Percentiles rank a stretch among this genome's conserved stretches.
These are phyloP conservation scores for Metschnikowia sp. DNA, from an alignment of 805 yeast species.

Conservation along the genomic window DNA sequence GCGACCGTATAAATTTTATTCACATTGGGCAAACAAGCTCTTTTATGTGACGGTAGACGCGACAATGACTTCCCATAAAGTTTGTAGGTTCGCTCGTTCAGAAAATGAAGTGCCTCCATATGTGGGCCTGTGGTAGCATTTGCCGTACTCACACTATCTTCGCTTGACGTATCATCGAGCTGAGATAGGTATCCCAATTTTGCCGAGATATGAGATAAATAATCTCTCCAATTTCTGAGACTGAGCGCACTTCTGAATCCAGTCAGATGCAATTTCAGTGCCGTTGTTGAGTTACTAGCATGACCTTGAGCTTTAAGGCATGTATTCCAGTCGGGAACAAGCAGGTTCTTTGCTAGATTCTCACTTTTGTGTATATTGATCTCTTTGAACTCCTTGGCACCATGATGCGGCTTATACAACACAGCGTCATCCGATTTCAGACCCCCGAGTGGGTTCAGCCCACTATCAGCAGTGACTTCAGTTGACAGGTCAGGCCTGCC, in stretches of 20 bases:
- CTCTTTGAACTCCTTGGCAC: slow-evolving; percentile 36
- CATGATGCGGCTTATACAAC: slow-evolving; percentile 41
- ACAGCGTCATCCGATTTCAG: slow-evolving; percentile 37
- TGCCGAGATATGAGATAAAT: slow-evolving; percentile 32
- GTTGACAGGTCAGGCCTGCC: not conserved
- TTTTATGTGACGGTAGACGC: slow-evolving; percentile 32
- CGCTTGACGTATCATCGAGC: not conserved
- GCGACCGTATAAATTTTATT: slow-evolving; percentile 25
- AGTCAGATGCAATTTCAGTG: slow-evolving; percentile 23
- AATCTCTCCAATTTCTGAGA: slow-evolving; percentile 34
- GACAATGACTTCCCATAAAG: slow-evolving; percentile 38
- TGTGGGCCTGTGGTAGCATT: not conserved
- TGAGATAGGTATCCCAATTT: slow-evolving; percentile 35
- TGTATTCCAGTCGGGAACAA: slow-evolving; percentile 41
- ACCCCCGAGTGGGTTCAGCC: too few species aligned
- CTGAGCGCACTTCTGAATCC: slow-evolving; percentile 23
- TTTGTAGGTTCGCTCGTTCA: slow-evolving; percentile 37
- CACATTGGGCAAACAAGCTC: slow-evolving; percentile 31
- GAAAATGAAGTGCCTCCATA: slow-evolving; percentile 13
- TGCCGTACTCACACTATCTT: not conserved
- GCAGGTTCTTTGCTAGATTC: slow-evolving; percentile 36
- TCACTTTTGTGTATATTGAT: slow-evolving; percentile 45
- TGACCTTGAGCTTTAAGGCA: slow-evolving; percentile 33
- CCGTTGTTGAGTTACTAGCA: slow-evolving; percentile 10
- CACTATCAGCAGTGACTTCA: too few species aligned